These are phyloP conservation scores for Lupinus albus DNA, from an alignment of 306 rosid genomes.

Conservation along the genomic window DNA sequence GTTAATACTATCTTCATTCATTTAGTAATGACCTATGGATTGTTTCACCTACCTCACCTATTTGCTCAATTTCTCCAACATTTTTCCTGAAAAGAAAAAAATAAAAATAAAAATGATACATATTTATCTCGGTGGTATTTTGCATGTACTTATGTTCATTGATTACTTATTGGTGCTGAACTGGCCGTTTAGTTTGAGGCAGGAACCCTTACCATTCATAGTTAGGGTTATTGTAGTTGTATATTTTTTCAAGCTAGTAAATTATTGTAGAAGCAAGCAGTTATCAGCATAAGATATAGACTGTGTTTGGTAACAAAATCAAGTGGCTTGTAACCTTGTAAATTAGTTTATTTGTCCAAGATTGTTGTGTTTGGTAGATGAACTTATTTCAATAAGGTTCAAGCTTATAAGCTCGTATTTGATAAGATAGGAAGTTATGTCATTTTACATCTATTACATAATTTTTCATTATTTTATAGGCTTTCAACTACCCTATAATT, in stretches of 20 bases:
- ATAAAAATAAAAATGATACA: no score
- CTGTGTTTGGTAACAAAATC: no score
- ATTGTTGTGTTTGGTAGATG: no score
- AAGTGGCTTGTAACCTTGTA: no score
- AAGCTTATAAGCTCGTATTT: no score
- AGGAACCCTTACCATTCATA: background rate
- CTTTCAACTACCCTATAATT: background rate
- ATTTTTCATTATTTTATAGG: no score
- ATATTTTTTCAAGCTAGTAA: background rate
- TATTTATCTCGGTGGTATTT: no score
- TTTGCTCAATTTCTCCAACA: background rate
- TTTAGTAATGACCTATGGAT: background rate
- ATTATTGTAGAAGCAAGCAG: background rate
- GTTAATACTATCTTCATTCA: no score
- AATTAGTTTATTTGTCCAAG: no score
- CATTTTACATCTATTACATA: no score
- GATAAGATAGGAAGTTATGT: background rate
- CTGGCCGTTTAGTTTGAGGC: background rate
- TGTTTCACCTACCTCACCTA: background rate
- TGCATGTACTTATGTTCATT: background rate
- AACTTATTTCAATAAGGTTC: no score
- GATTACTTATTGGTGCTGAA: background rate
- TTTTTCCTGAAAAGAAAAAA: no score
- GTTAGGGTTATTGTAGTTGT: constrained; percentile 10
- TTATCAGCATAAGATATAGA: background rate